Base-by-base conservation (phyloP, 192 early-diverging fungal species). In the Coemansia sp. region DNA sequence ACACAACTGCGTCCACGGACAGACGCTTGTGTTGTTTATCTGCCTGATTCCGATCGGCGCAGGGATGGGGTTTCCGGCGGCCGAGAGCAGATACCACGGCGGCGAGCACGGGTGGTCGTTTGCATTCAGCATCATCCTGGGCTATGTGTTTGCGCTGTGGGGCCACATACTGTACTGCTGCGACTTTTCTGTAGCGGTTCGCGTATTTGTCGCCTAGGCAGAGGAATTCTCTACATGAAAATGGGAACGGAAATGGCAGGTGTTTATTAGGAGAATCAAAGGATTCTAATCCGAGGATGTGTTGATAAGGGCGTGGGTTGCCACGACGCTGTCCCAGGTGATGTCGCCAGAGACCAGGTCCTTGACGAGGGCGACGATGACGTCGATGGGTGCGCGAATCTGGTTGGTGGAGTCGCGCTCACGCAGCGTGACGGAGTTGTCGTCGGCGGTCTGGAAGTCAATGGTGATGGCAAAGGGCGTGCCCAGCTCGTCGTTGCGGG, bases 401-500 rank as follows among this genome's bases (percentile, higher is more conserved):
- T 99, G 97, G 83, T 92, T 90, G 34, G 89, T 92, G 25, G 95
- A 89, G 68, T 99, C 97, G 50, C 97, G 89, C 81, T 98, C 95
- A 55, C 97, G 90, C 44, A 99, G 82, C 14, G 97, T 99, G 33
- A 99, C 91, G 11, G 94, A 95, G 55, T 83, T 60, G 69, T 99
- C 97, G 72, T 95, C 83, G 40, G 88, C 87, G n/a, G 96, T 93
- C 66, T 96, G 91, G 88, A 99, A 98, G 82, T 99, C 97, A 31
- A 99, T 89, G 13, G 97, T 99, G 71, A 99, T 85, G 29, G 89
- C 96, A 76, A 95, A 99, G 34, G 95, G 95, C 38, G 91, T 99
- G 60, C 97, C 97, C 29, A 99, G 73, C 76, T 99, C 96, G 74
- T 99, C 97, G 74, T 97, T 98, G 64, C 97, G 90, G 3, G 96